Base-by-base conservation (phyloP, 805 yeast genomes). In the Saccharomycopsis sp. region DNA sequence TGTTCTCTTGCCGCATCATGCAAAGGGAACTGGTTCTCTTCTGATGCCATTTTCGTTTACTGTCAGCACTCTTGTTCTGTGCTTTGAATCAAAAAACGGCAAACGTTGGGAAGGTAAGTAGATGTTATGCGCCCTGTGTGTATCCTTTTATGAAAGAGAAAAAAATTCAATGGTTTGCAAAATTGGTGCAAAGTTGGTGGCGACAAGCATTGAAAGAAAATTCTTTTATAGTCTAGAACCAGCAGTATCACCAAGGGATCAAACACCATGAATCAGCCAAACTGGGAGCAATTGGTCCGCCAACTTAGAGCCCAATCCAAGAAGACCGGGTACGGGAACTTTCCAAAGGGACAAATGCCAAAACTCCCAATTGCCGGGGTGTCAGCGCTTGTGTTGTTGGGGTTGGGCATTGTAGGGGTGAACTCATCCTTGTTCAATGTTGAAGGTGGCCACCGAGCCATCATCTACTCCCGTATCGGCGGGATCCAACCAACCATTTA, bases 401-500 rank as follows among this genome's bases (percentile, higher is more conserved):
- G 78, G 41, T 78, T 74, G 39, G 79, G 75, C 43, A 72, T 75
- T 2, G 38, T 73, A 32, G 56, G 70, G 19, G 48, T 72, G 29
- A 74, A 77, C 51, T 64, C 74, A 30, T 67, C 87, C 1, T 63
- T 81, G 26, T 81, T 78, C 64, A 81, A 80, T 58, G 98, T 92
- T 46, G 97, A 92, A 62, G 98, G 98, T 76, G 98, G 98, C 63
- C 97, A 89, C 62, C 73, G 98, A 58, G 98, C 96, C 13, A 88
- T 92, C 55, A 73, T 92, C 29, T 92, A 92, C 60, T 86, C 94
- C 19, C 77, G 98, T 57, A 38, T 87, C 20, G 71, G 75, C 37
- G 98, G 98, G 57, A 79, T 92, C 36, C 82, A 77, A 56, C 77
- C 88, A 13, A 73, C 69, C 46, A 85, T 92, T 50, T 86, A 79